A percentile compares a stretch with the other conserved stretches of the same genome.
phyloP scores from a whole-genome alignment of 2,329 filamentous ascomycete genomes.

The Teratosphaeria nubilosa region DNA sequence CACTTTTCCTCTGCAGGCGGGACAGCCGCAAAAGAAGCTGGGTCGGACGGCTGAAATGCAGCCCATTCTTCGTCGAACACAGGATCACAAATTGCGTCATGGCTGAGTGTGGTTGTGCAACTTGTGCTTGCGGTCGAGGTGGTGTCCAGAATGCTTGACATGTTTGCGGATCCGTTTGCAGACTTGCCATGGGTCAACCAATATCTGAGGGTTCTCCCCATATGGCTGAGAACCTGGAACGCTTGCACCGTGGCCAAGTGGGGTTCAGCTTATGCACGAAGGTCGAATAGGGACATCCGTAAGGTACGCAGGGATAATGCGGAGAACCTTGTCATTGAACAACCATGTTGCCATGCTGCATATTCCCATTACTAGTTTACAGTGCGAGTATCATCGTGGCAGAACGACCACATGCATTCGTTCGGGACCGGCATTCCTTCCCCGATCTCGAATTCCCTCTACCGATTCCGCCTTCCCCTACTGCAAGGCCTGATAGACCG shows the following conservation, averaged over 20 bases:
- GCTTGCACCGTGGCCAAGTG: background rate
- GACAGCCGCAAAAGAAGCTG: background rate
- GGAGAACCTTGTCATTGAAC: background rate
- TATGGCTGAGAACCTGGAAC: no score
- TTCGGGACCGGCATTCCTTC: no score
- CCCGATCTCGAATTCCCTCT: background rate
- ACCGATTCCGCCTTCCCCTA: background rate
- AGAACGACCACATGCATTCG: background rate
- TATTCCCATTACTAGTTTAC: background rate
- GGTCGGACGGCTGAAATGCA: background rate
- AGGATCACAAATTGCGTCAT: background rate
- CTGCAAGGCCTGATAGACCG: slow-evolving; percentile 9
- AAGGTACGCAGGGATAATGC: background rate
- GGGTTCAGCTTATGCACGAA: background rate
- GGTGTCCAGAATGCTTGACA: background rate
- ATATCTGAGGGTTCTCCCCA: background rate
- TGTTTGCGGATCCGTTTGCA: background rate
- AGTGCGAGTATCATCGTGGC: background rate
- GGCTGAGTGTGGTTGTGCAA: background rate
- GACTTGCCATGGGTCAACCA: background rate
- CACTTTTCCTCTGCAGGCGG: background rate
- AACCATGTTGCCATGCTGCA: background rate
- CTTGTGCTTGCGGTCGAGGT: background rate
- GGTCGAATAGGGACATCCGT: background rate
- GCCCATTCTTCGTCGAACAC: background rate